Evolutionary conservation across 2,329 filamentous ascomycete genomes (phyloP).

Genomic region (Cadophora sp.): DNA sequence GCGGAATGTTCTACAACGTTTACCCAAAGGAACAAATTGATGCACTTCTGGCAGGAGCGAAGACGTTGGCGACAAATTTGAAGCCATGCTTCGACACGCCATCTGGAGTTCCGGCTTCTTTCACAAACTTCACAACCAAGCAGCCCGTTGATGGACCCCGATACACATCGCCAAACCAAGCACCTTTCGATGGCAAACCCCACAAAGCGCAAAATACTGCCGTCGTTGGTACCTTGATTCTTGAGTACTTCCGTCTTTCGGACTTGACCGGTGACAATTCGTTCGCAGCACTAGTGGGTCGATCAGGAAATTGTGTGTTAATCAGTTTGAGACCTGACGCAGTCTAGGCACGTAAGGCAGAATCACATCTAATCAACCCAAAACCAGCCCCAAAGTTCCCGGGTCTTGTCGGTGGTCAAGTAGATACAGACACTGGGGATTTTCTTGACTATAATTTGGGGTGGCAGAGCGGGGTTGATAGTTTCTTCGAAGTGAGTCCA

Average conservation of each 20-base stretch:
- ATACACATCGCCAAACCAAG: not conserved
- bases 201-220: not conserved
- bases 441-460: constrained; percentile 72
- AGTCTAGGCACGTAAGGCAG: not conserved
- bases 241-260: not conserved
- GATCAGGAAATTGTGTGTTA: not conserved
- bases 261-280: not conserved
- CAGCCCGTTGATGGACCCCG: constrained; percentile 44
- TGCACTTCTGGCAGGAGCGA: constrained; percentile 68
- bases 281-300: not conserved
- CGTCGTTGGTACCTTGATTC: not conserved
- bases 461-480: constrained; percentile 77
- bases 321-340: not conserved
- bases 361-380: not conserved
- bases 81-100: constrained; percentile 77
- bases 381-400: not conserved
- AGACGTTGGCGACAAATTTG: constrained; percentile 71
- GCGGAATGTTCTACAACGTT: not conserved
- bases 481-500: constrained; percentile 68
- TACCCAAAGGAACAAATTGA: constrained; percentile 49
- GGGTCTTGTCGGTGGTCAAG: constrained; percentile 71
- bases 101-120: constrained; percentile 75
- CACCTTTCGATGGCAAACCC: not conserved
- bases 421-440: constrained; percentile 66
- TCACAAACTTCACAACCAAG: constrained; percentile 61